Percentiles rank a stretch among this genome's conserved stretches.
Conservation (phyloP, 371 early-diverging fungal species). For the Zychaea mexicana region DNA sequence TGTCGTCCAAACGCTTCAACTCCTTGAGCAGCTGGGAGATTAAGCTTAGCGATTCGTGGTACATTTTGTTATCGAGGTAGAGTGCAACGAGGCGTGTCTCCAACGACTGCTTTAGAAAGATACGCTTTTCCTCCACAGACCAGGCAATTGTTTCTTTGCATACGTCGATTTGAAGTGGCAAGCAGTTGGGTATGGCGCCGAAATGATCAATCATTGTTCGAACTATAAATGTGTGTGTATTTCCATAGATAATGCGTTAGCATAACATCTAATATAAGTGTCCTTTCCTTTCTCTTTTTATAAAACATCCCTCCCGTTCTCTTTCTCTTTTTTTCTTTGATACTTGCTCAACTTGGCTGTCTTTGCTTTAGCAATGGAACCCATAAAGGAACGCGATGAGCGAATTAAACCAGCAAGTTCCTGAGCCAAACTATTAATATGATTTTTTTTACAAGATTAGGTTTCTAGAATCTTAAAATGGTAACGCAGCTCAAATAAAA, state of each 20-base stretch:
- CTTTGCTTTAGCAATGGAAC: constrained; percentile 92
- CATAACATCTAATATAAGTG: not conserved
- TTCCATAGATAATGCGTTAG: too few species aligned
- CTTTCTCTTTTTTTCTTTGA: not conserved
- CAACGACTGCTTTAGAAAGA: constrained; percentile 91
- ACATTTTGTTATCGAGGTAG: constrained; percentile 93
- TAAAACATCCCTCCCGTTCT: not conserved
- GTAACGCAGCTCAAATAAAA: too few species aligned
- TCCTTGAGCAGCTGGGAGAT: constrained; percentile 89
- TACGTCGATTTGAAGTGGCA: constrained; percentile 87
- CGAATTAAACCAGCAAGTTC: constrained; percentile 84
- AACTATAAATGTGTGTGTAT: too few species aligned
- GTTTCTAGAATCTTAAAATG: too few species aligned
- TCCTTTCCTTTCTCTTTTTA: not conserved
- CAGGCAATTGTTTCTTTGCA: constrained; percentile 95
- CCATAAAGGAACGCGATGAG: constrained; percentile 77
- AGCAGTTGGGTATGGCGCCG: constrained; percentile 82
- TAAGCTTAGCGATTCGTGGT: constrained; percentile 87
- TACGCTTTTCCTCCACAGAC: constrained; percentile 88
- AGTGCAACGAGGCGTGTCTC: constrained; percentile 92
- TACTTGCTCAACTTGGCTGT: constrained; percentile 89
- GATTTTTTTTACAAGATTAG: not conserved
- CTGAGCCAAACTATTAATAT: constrained; percentile 62
- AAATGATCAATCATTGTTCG: constrained; percentile 89
- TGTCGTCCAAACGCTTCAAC: constrained; percentile 98